Conservation (phyloP, 257 asterid genomes). For the Gentiana dahurica region DNA sequence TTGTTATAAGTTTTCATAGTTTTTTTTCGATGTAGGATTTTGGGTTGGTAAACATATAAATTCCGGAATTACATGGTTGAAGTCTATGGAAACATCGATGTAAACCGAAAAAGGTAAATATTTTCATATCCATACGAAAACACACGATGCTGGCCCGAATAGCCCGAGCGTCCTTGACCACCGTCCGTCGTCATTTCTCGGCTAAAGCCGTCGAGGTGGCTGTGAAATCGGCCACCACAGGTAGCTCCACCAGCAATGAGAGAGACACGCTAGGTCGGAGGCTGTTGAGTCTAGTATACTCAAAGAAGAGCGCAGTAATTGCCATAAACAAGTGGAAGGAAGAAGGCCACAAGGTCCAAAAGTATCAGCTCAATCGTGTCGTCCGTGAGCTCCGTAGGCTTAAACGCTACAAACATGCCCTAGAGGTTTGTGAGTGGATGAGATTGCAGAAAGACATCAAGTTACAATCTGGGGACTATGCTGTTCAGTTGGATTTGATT, state of each 20-base stretch:
- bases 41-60: too few species aligned
- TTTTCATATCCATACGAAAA: too few species aligned
- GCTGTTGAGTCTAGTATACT: too few species aligned
- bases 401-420: conserved; percentile 76
- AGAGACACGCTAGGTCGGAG: conserved; percentile 64
- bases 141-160: too few species aligned
- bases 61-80: too few species aligned
- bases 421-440: conserved; percentile 99
- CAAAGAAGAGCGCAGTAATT: conserved; percentile 20
- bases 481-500: conserved; percentile 83
- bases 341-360: conserved; percentile 61
- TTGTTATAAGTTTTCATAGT: too few species aligned
- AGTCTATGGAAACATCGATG: too few species aligned
- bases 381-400: conserved; percentile 77
- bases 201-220: conserved; percentile 24
- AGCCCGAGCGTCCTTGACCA: conserved; percentile 28
- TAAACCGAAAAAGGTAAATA: conserved; percentile 12
- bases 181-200: conserved; percentile 43
- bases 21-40: too few species aligned
- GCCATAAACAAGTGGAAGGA: conserved; percentile 78
- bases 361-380: conserved; percentile 76
- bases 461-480: conserved; percentile 83
- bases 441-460: conserved; percentile 58
- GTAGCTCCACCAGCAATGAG: conserved; percentile 14
- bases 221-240: conserved; percentile 14